Evolutionary conservation across 2,329 filamentous ascomycete genomes (phyloP).

Genomic region (Zymoseptoria passerinii): DNA sequence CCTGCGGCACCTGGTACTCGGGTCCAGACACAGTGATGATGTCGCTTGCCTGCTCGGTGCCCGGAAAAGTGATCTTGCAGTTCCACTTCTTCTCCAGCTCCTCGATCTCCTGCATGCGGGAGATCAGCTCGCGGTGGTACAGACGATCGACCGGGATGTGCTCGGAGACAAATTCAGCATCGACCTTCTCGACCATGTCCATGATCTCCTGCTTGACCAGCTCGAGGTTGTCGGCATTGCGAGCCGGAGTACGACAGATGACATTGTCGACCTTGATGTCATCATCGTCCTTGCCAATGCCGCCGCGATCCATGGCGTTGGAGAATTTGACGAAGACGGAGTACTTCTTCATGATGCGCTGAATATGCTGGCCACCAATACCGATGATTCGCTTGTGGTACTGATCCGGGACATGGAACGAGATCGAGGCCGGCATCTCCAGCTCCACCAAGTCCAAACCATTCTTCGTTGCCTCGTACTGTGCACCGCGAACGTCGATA

Average conservation of each 20-base stretch:
- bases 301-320: constrained; percentile 95
- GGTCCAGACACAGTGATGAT: constrained; percentile 92
- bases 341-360: constrained; percentile 99
- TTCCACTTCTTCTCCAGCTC: constrained; percentile 98
- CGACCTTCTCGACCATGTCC: constrained; percentile 97
- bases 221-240: constrained; percentile 93
- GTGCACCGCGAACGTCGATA: constrained; percentile 88
- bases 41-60: constrained; percentile 93
- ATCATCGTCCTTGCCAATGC: constrained; percentile 90
- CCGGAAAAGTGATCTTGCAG: constrained; percentile 97
- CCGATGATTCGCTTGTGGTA: constrained; percentile 99
- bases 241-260: constrained; percentile 92
- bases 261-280: constrained; percentile 99
- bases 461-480: constrained; percentile 90
- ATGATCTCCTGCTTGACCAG: constrained; percentile 98
- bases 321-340: constrained; percentile 99
- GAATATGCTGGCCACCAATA: constrained; percentile 95
- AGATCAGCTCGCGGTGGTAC: constrained; percentile 88
- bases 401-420: constrained; percentile 97
- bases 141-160: constrained; percentile 88
- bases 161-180: constrained; percentile 94
- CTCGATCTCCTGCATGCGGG: constrained; percentile 80
- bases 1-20: constrained; percentile 96
- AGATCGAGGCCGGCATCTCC: constrained; percentile 98
- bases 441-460: constrained; percentile 90